Evolutionary conservation across 2,329 filamentous ascomycete genomes (phyloP).

Genomic region (Corinectria fuckeliana): DNA sequence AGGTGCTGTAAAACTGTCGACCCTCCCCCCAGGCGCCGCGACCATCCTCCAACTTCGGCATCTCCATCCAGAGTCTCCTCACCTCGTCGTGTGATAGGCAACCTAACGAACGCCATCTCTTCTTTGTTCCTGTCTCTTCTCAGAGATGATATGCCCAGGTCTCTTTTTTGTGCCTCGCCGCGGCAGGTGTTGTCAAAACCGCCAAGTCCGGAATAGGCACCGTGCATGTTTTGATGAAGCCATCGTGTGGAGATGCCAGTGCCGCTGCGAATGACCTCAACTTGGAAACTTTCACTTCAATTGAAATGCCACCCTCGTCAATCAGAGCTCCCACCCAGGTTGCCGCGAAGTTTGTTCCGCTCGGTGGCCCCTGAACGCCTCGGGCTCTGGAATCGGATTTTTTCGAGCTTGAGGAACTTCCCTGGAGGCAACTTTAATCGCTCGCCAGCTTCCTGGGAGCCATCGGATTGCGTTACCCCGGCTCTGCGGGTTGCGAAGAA

Average conservation of each 20-base stretch:
- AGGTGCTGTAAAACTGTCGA: background rate
- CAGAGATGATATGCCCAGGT: background rate
- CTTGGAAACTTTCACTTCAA: background rate
- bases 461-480: background rate
- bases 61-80: too few species aligned
- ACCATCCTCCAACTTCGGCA: background rate
- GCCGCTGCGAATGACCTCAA: background rate
- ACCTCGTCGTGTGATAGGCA: too few species aligned
- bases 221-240: background rate
- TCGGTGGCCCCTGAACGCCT: background rate
- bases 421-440: background rate
- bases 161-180: conserved; percentile 1
- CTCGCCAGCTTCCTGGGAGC: background rate
- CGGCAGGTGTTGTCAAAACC: background rate
- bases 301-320: background rate
- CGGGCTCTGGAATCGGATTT: background rate
- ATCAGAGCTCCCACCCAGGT: background rate
- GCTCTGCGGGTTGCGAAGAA: background rate
- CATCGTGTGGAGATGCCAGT: background rate
- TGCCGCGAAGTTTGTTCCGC: conserved; percentile 5
- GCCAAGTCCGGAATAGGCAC: background rate
- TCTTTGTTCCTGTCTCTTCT: background rate
- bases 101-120: too few species aligned
- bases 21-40: background rate
- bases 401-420: background rate